A percentile compares a stretch with the other conserved stretches of the same genome.
These are phyloP conservation scores for Rhododendron simsii DNA, from an alignment of 148 eudicot species.

Conservation along the genomic window DNA sequence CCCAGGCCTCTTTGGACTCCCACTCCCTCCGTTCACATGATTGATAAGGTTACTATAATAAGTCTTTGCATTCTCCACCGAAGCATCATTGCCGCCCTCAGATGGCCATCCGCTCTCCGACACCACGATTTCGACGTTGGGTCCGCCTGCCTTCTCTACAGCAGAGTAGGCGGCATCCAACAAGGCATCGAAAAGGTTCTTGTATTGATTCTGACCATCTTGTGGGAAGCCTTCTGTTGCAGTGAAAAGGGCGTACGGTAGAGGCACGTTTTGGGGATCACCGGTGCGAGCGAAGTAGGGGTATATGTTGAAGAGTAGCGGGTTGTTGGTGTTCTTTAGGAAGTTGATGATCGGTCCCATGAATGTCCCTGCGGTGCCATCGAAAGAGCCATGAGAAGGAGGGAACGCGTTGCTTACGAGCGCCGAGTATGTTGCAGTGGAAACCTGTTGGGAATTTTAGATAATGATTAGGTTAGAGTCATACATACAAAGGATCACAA, in stretches of 20 bases:
- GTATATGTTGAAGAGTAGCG: background rate
- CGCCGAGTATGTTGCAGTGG: background rate
- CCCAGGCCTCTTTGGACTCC: background rate
- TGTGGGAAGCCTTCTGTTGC: background rate
- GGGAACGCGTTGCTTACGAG: background rate
- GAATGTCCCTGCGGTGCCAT: background rate
- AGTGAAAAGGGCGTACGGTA: background rate
- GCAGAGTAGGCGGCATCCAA: background rate
- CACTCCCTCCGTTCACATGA: background rate
- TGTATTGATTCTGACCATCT: background rate
- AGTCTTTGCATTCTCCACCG: background rate
- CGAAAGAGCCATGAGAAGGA: no score
- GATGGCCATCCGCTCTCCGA: constrained; percentile 11
- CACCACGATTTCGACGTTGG: background rate
- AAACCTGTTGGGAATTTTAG: no score
- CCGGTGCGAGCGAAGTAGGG: background rate
- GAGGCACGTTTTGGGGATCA: background rate
- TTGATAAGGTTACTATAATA: background rate
- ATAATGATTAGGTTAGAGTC: no score
- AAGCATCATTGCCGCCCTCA: background rate
- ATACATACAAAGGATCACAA: no score
- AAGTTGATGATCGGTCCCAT: background rate
- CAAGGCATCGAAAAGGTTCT: background rate
- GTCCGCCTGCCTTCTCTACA: background rate
- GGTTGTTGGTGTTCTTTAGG: background rate